A percentile compares a stretch with the other conserved stretches of the same genome.
phyloP scores from a whole-genome alignment of 345 rosid species.

The Brassica napus region DNA sequence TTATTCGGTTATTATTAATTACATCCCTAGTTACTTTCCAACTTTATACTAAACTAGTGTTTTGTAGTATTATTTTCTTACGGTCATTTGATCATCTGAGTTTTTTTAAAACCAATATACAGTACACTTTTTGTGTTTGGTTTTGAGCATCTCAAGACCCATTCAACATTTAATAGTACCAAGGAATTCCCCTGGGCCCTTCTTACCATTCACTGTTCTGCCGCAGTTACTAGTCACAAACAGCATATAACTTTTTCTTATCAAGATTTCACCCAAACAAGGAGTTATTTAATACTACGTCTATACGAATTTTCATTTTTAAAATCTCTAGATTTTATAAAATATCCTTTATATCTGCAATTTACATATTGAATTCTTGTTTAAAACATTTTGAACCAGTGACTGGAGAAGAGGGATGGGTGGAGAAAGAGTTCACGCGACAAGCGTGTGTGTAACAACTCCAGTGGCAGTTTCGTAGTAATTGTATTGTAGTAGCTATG shows the following conservation, averaged over 20 bases:
- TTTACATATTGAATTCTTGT: background rate
- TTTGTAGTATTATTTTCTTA: background rate
- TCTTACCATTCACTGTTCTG: slow-evolving; percentile 7
- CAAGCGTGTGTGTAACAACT: background rate
- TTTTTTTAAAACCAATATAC: background rate
- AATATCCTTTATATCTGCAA: background rate
- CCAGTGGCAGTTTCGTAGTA: background rate
- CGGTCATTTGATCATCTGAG: background rate
- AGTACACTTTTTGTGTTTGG: background rate
- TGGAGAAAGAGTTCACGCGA: background rate
- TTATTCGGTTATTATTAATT: slow-evolving; percentile 5
- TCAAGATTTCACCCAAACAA: background rate
- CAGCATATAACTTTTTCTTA: slow-evolving; percentile 14
- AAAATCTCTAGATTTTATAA: background rate
- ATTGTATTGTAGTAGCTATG: background rate
- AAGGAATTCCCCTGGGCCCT: slow-evolving; percentile 31
- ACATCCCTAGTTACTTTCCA: slow-evolving; percentile 7
- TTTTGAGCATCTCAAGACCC: slow-evolving; percentile 18
- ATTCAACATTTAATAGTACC: slow-evolving; percentile 26
- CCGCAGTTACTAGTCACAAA: slow-evolving; percentile 8
- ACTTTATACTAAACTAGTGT: background rate
- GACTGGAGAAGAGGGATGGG: background rate
- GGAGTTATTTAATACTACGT: slow-evolving; percentile 1
- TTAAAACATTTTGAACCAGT: background rate
- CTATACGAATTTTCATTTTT: background rate